A percentile compares a stretch with the other conserved stretches of the same genome.
These are phyloP conservation scores for Pseudozyma hubeiensis DNA, from an alignment of 1,284 basidiomycete genomes.

Conservation along the genomic window DNA sequence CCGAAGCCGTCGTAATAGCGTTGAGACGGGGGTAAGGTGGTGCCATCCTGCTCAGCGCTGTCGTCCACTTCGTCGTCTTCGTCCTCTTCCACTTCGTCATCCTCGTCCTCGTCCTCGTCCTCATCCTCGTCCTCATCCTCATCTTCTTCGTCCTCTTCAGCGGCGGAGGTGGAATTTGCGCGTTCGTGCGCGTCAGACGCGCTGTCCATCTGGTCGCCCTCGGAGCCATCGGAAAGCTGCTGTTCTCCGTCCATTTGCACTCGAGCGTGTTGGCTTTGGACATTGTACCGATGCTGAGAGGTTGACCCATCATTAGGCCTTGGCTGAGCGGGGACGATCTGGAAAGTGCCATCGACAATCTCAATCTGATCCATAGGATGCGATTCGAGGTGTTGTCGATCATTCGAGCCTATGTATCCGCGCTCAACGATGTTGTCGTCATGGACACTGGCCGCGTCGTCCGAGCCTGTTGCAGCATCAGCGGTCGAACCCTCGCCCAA, in stretches of 20 bases:
- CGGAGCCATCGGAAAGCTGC: background rate
- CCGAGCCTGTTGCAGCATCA: conserved; percentile 7
- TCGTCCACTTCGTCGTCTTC: conserved; percentile 13
- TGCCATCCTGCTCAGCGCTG: conserved; percentile 1
- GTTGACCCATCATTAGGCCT: too few relatives aligned
- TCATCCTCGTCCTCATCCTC: conserved; percentile 1
- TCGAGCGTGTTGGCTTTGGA: background rate
- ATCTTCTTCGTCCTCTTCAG: conserved; percentile 2
- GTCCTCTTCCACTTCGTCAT: conserved; percentile 5
- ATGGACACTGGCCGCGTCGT: background rate
- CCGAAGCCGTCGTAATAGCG: conserved; percentile 17
- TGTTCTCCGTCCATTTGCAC: background rate
- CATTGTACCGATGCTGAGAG: background rate
- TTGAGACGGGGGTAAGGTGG: background rate
- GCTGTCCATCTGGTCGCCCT: conserved; percentile 8
- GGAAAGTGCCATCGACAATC: conserved; percentile 33
- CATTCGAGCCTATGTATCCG: background rate
- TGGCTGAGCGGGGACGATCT: conserved; percentile 23
- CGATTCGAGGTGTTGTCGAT: background rate
- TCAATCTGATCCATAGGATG: conserved; percentile 41
- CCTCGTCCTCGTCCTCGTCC: conserved; percentile 5
- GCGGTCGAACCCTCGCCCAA: conserved; percentile 4
- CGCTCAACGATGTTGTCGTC: background rate
- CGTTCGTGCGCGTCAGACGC: background rate
- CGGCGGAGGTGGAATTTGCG: conserved; percentile 1